Percentiles rank a stretch among this genome's conserved stretches.
phyloP scores from a whole-genome alignment of 495 filamentous ascomycete species.

The Tirmania nivea region DNA sequence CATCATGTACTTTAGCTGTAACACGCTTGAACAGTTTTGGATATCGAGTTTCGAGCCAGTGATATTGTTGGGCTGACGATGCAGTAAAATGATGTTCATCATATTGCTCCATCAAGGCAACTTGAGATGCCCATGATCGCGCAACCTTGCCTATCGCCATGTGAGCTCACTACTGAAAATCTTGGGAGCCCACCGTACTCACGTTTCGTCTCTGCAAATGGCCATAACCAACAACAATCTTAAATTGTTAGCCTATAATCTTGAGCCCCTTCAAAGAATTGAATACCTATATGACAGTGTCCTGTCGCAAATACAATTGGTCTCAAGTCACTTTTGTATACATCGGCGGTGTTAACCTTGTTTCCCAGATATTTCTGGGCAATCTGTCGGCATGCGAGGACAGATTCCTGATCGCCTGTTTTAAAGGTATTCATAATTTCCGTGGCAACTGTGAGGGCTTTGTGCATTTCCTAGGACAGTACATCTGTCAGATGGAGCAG shows the following conservation, averaged over 20 bases:
- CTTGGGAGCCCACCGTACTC: background rate
- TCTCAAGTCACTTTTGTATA: slow-evolving; percentile 53
- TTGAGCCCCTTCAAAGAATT: background rate
- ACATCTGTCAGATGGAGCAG: background rate
- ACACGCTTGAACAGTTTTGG: slow-evolving; percentile 74
- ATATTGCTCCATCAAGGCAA: slow-evolving; percentile 79
- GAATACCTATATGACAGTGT: slow-evolving; percentile 81
- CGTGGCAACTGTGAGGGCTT: slow-evolving; percentile 63
- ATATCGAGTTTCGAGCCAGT: slow-evolving; percentile 83
- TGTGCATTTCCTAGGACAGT: slow-evolving; percentile 42
- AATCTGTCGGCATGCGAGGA: slow-evolving; percentile 57
- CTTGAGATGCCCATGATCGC: slow-evolving; percentile 90
- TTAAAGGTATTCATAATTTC: slow-evolving; percentile 78
- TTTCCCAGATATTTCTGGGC: slow-evolving; percentile 62
- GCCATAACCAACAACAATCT: slow-evolving; percentile 80
- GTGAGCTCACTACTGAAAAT: background rate
- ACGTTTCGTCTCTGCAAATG: slow-evolving; percentile 94
- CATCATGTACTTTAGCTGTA: slow-evolving; percentile 71
- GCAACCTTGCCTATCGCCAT: slow-evolving; percentile 43
- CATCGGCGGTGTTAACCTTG: slow-evolving; percentile 57
- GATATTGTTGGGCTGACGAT: slow-evolving; percentile 91
- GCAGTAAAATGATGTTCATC: slow-evolving; percentile 80
- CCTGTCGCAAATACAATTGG: slow-evolving; percentile 73
- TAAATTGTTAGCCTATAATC: background rate
- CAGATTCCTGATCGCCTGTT: slow-evolving; percentile 51